Conservation (phyloP, 192 early-diverging fungal species). For the Entophlyctis helioformis region DNA sequence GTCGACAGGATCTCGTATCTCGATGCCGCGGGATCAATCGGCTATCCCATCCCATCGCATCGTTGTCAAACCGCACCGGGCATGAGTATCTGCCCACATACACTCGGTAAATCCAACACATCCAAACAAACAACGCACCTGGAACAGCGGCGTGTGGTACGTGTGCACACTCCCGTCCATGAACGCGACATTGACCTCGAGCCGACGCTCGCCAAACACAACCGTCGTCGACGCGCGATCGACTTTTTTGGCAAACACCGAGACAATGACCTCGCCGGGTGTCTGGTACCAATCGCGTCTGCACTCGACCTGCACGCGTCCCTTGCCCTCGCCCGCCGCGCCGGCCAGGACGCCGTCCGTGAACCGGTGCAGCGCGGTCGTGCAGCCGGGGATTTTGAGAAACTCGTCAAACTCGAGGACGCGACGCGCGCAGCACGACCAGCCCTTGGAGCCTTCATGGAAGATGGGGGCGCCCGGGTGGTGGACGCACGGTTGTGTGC, state of each 20-base stretch:
- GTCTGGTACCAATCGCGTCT: conserved; percentile 95
- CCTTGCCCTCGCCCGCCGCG: conserved; percentile 23
- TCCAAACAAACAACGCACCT: too few relatives aligned
- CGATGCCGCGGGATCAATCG: conserved; percentile 61
- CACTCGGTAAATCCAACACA: too few relatives aligned
- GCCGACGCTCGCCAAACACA: conserved; percentile 36
- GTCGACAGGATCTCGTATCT: conserved; percentile 74
- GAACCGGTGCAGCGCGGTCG: conserved; percentile 83
- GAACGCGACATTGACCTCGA: conserved; percentile 70
- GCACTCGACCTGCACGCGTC: conserved; percentile 72
- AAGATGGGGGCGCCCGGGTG: conserved; percentile 87
- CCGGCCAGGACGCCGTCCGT: conserved; percentile 22
- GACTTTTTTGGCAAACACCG: conserved; percentile 88
- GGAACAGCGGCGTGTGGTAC: conserved; percentile 55
- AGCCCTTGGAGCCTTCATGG: conserved; percentile 97
- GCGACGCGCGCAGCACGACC: conserved; percentile 88
- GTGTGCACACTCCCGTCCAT: conserved; percentile 61
- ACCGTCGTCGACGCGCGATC: conserved; percentile 58
- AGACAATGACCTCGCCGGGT: conserved; percentile 66
- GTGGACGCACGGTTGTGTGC: conserved; percentile 58
- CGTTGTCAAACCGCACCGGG: too few relatives aligned
- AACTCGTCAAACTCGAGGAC: conserved; percentile 99
- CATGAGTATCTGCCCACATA: too few relatives aligned
- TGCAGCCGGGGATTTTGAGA: conserved; percentile 88
- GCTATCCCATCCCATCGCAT: too few relatives aligned